Evolutionary conservation across 2,329 filamentous ascomycete genomes (phyloP), one percentile per base, ranked within the genome.

Genomic region (Exophiala sideris): DNA sequence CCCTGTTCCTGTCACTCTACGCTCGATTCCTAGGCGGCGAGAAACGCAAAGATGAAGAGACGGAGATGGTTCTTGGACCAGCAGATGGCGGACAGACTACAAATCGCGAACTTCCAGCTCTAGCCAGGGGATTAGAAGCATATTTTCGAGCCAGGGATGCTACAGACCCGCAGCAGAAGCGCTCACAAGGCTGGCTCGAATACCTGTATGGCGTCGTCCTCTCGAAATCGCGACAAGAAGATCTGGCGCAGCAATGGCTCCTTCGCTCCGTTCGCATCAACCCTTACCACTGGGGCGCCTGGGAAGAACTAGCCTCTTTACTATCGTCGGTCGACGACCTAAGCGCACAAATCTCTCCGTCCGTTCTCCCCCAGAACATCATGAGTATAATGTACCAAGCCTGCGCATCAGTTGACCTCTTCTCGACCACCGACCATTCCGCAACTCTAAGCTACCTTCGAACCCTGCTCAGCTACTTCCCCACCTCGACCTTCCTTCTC

Each of bases 241-340:
- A 85, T 41, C 80, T 88, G 56, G 94, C 94, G 1, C 85, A 92
- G 70, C 83, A 88, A 59, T 96, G 88, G 80, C 79, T 99, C n/a
- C 78, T 96, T 48, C 82, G 84, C 59, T 96, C 91, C 66, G 89
- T 96, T 8, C 88, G 95, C 68, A 76, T 90, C 38, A 95, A 91
- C 65, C 89, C 91, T 1, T 96, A 91, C 81, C 96, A 97, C 67
- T 99, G 94, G 94, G 90, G 91, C 6, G 91, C 91, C 58, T 99
- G 94, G 94, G 81, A 94, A 54, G 94, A 99, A 73, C 82, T 99
- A 70, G 89, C 88, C 3, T 85, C 85, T 36, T 77, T 97, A 21
- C 82, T 96, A 56, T 83, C 84, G 34, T 85, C 87, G 33, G 80
- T 87, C 7, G 91, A 96, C 70, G 89, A 96, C 71, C 57, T 64